A percentile compares a stretch with the other conserved stretches of the same genome.
Evolutionary conservation across 345 rosid species (phyloP).

Genomic region (Brassica napus): Da-Ae NC_063444.1:12890501-12891000

Average conservation of each 20-base stretch:
- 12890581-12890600: no score
- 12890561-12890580: no score
- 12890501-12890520: no score
- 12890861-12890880: slow-evolving; percentile 53
- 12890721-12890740: not conserved
- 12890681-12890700: no score
- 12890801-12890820: slow-evolving; percentile 63
- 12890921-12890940: not conserved
- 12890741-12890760: not conserved
- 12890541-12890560: no score
- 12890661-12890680: no score
- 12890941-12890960: not conserved
- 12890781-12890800: slow-evolving; percentile 70
- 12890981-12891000: slow-evolving; percentile 41
- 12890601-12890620: no score
- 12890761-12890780: not conserved
- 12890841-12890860: slow-evolving; percentile 69
- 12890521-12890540: no score
- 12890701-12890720: not conserved
- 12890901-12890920: slow-evolving; percentile 32
- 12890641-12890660: no score
- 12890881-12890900: slow-evolving; percentile 45
- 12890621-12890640: no score
- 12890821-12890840: slow-evolving; percentile 84
- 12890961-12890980: not conserved